A percentile compares a stretch with the other conserved stretches of the same genome.
Evolutionary conservation across 352 stramenopile species (phyloP).

Genomic region (Globisporangium uncinulatum): DNA sequence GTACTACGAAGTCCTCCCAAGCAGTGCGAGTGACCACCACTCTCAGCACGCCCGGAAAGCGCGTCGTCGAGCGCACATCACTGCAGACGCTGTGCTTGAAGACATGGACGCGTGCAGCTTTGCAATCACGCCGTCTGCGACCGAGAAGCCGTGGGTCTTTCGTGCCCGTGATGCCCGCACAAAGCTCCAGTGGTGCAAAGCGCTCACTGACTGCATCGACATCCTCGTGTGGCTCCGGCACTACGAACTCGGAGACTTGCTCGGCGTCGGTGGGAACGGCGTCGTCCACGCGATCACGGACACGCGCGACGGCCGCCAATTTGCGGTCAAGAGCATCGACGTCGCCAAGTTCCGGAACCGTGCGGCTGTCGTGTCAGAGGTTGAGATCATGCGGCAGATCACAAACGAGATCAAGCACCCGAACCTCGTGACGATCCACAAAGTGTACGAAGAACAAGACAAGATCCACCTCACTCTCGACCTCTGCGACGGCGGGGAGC

Average conservation of each 20-base stretch:
- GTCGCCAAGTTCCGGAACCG: slow-evolving; percentile 73
- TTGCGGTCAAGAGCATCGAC: slow-evolving; percentile 75
- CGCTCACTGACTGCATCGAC: slow-evolving; percentile 69
- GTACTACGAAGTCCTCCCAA: slow-evolving; percentile 46
- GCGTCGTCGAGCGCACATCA: slow-evolving; percentile 54
- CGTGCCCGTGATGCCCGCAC: slow-evolving; percentile 36
- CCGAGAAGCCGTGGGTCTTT: slow-evolving; percentile 62
- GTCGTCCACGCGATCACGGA: slow-evolving; percentile 65
- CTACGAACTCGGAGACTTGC: slow-evolving; percentile 53
- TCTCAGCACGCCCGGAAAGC: slow-evolving; percentile 18
- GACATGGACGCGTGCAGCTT: slow-evolving; percentile 57
- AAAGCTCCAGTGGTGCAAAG: slow-evolving; percentile 60
- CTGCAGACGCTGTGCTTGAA: slow-evolving; percentile 39
- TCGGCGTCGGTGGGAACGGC: slow-evolving; percentile 72
- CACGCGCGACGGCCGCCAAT: slow-evolving; percentile 40
- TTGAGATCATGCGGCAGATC: slow-evolving; percentile 79
- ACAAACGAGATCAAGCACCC: slow-evolving; percentile 75
- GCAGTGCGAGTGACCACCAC: background rate
- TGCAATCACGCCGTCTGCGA: slow-evolving; percentile 33
- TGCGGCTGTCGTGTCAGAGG: slow-evolving; percentile 57
- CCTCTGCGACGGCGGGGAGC: slow-evolving; percentile 63
- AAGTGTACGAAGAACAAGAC: slow-evolving; percentile 77
- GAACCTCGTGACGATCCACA: slow-evolving; percentile 76
- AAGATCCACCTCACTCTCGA: slow-evolving; percentile 80
- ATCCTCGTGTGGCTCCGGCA: slow-evolving; percentile 72